A percentile compares a stretch with the other conserved stretches of the same genome.
Conservation (phyloP, 73 alveolate species). For the Halteria grandinella region DNA sequence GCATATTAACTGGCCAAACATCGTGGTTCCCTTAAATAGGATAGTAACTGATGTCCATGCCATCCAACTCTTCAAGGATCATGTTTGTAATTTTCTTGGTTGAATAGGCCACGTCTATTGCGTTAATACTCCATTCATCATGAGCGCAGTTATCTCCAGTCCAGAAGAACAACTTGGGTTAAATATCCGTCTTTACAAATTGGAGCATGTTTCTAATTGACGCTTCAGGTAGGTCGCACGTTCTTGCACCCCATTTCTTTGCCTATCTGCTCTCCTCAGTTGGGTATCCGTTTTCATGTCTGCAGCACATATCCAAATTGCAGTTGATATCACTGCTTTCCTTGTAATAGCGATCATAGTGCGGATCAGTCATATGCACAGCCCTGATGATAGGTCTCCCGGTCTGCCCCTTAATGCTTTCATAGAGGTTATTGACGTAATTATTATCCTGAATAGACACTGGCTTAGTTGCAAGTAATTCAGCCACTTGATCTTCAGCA, state of each 20-base stretch:
- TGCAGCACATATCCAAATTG: neutral
- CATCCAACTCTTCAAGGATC: neutral
- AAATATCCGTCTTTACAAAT: neutral
- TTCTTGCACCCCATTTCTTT: constrained; percentile 36
- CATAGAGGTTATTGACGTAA: neutral
- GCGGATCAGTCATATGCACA: constrained; percentile 85
- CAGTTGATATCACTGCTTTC: neutral
- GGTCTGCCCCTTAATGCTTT: neutral
- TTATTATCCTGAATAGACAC: constrained; percentile 24
- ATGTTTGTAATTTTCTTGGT: constrained; percentile 20
- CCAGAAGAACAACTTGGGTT: constrained; percentile 77
- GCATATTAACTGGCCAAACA: constrained; percentile 52
- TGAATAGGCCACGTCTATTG: constrained; percentile 10
- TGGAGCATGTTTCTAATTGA: neutral
- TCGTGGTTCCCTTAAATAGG: constrained; percentile 63
- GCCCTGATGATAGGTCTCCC: constrained; percentile 42
- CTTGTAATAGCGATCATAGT: constrained; percentile 72
- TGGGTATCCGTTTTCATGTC: neutral
- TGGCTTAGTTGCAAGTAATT: constrained; percentile 48
- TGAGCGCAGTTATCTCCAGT: constrained; percentile 85
- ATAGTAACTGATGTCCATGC: neutral
- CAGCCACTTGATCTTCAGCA: too few relatives aligned
- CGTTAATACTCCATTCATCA: constrained; percentile 50
- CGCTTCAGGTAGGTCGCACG: constrained; percentile 31
- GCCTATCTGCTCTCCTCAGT: constrained; percentile 12